These are phyloP conservation scores for Pythium myriotylum DNA, from an alignment of 352 stramenopile genomes.

Conservation along the genomic window DNA sequence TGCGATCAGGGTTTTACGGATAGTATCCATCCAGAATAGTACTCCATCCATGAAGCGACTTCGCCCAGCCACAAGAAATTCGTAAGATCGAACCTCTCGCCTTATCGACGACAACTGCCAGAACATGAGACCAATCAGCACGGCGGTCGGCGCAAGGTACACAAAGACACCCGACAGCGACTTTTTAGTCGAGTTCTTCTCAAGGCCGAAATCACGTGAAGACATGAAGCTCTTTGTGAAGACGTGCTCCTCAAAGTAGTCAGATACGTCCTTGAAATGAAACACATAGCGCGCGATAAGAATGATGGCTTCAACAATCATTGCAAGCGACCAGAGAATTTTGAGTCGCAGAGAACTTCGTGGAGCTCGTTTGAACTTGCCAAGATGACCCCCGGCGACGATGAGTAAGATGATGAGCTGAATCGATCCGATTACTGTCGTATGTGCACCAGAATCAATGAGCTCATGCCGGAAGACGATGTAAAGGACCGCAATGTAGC, in stretches of 20 bases:
- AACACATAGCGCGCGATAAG: slow-evolving; percentile 78
- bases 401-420: slow-evolving; percentile 68
- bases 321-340: slow-evolving; percentile 74
- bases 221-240: slow-evolving; percentile 77
- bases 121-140: slow-evolving; percentile 77
- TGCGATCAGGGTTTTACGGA: slow-evolving; percentile 67
- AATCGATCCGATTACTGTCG: slow-evolving; percentile 62
- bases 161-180: slow-evolving; percentile 75
- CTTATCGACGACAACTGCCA: slow-evolving; percentile 84
- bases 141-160: slow-evolving; percentile 72
- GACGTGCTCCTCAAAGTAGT: slow-evolving; percentile 63
- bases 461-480: slow-evolving; percentile 70
- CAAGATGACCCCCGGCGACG: slow-evolving; percentile 74
- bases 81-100: slow-evolving; percentile 60
- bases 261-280: slow-evolving; percentile 74
- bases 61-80: slow-evolving; percentile 62
- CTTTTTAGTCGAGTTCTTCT: slow-evolving; percentile 60
- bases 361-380: slow-evolving; percentile 59
- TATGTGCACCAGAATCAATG: slow-evolving; percentile 51
- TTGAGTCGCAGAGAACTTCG: slow-evolving; percentile 74
- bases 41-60: slow-evolving; percentile 56
- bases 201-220: slow-evolving; percentile 70
- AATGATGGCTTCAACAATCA: slow-evolving; percentile 70
- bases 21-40: slow-evolving; percentile 53
- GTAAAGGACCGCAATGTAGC: slow-evolving; percentile 73